Base-by-base conservation (phyloP, 1,284 basidiomycete genomes). In the Boletellus deceptivus region DNA sequence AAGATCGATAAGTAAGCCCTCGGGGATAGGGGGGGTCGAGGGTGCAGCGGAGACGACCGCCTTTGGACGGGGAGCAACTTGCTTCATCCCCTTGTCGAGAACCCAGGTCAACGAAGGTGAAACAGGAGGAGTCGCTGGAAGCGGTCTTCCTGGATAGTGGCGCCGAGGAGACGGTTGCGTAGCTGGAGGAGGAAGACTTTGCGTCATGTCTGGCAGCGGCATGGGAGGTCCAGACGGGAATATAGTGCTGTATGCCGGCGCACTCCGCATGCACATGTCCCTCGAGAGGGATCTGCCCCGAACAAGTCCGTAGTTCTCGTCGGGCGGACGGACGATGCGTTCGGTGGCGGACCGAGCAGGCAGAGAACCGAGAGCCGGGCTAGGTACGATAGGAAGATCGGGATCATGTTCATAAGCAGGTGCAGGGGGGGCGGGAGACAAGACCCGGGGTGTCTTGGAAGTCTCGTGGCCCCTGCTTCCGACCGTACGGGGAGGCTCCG, bases 71-170 rank as follows among this genome's bases (percentile, higher is more conserved):
- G 51, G 54, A 6, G 18, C 27, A 10, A 54, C 46, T 1, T 44
- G 58, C 7, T 27, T 42, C 42, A 37, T 22, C 2, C 61, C 58
- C 52, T 61, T 67, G 51, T 67, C 64, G 31, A 69, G 67, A 46
- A 67, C 53, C 67, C 65, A 70, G 3, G 64, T 65, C 50, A 68
- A 45, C 9, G 65, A 70, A 17, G 68, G 65, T 9, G 68, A 70
- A 7, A 64, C 38, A 16, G 65, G 64, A 18, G 65, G 65, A 27
- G 68, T 67, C 47, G 64, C 63, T 10, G 65, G 65, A 39, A 67
- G 63, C 18, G 68, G 68, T 46, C 65, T 63, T 20, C 65, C 68
- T 0, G 67, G 63, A 46, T 67, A 67, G 45, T 67, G 65, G 25
- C 48, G 56, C 40, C 68, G 61, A 43, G 64, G 64, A 39, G 63